Evolutionary conservation across 345 rosid genomes (phyloP).

Genomic region (Citrus medica): DNA sequence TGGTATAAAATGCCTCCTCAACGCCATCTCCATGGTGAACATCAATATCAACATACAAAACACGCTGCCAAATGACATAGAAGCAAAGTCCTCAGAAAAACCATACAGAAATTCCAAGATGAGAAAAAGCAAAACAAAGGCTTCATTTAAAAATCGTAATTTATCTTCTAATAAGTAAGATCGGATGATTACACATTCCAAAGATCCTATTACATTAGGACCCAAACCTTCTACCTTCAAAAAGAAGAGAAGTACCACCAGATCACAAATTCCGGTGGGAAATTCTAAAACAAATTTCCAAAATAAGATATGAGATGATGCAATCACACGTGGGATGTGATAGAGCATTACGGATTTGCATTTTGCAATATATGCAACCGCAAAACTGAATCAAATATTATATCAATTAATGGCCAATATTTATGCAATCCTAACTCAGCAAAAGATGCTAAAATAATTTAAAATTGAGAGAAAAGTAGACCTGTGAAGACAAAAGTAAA

Average conservation of each 20-base stretch:
- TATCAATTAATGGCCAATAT: neutral
- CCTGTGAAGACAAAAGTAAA: neutral
- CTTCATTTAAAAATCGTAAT: neutral
- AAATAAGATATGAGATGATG: neutral
- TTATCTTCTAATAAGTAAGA: neutral
- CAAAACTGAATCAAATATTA: conserved; percentile 3
- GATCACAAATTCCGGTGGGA: neutral
- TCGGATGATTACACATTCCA: neutral
- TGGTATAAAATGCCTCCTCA: conserved; percentile 95
- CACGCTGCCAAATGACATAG: conserved; percentile 59
- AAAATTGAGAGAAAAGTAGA: neutral
- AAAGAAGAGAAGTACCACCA: neutral
- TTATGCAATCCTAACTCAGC: neutral
- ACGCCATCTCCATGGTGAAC: conserved; percentile 99
- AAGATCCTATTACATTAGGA: neutral
- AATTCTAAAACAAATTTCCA: neutral
- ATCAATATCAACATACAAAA: conserved; percentile 89
- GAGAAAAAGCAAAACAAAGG: neutral
- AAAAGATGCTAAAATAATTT: neutral
- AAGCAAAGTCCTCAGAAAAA: conserved; percentile 15
- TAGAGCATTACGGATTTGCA: neutral
- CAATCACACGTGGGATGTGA: neutral
- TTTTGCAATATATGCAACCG: neutral
- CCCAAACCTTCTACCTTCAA: neutral
- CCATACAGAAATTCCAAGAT: neutral